phyloP scores from a whole-genome alignment of 2,329 filamentous ascomycete species.

The Coleophoma crateriformis region DNA sequence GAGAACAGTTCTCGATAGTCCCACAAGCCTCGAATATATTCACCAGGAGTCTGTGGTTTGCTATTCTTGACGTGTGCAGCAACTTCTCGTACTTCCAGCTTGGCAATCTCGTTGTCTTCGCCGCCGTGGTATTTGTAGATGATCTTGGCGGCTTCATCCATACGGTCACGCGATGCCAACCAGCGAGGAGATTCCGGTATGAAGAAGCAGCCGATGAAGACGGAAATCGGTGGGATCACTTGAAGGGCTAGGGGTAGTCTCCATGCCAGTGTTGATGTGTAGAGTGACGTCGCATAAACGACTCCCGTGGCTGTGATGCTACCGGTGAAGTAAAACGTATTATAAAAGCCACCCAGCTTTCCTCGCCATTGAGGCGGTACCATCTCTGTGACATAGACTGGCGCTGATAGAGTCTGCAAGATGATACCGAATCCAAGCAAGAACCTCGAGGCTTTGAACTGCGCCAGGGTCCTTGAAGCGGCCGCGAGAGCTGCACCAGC shows the following conservation, averaged over 20 bases:
- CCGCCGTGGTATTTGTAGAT: conserved; percentile 41
- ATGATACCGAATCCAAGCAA: conserved; percentile 48
- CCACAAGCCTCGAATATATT: conserved; percentile 50
- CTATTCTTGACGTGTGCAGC: conserved; percentile 40
- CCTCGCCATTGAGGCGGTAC: conserved; percentile 37
- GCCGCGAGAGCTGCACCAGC: conserved; percentile 16
- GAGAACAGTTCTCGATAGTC: conserved; percentile 48
- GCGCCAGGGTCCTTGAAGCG: conserved; percentile 20
- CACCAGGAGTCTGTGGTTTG: conserved; percentile 11
- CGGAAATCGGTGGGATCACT: conserved; percentile 9
- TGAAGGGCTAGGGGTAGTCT: conserved; percentile 39
- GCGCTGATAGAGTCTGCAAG: conserved; percentile 33
- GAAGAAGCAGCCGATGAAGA: conserved; percentile 31
- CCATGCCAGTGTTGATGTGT: conserved; percentile 33
- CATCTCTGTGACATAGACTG: conserved; percentile 38
- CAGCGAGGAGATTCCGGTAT: conserved; percentile 42
- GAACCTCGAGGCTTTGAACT: conserved; percentile 46
- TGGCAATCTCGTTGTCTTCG: conserved; percentile 44
- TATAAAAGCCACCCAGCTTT: conserved; percentile 25
- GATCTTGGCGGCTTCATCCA: conserved; percentile 36
- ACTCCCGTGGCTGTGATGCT: conserved; percentile 15
- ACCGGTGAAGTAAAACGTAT: conserved; percentile 17
- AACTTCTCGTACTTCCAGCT: conserved; percentile 50
- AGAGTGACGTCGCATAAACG: conserved; percentile 12
- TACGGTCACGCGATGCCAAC: conserved; percentile 42